phyloP scores from a whole-genome alignment of 345 rosid genomes.

The Erucastrum elatum region DNA sequence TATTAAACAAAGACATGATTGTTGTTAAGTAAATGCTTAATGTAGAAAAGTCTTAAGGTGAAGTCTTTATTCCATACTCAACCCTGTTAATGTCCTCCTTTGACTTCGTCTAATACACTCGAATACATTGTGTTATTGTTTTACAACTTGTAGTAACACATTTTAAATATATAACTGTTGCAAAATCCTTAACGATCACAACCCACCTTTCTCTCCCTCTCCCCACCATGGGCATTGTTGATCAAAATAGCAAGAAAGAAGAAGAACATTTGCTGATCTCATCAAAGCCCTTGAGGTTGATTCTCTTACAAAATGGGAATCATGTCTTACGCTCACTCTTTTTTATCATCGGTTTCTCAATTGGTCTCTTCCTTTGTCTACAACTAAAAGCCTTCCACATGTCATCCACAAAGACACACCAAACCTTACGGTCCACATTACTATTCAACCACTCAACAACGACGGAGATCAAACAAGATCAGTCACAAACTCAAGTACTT shows the following conservation, averaged over 20 bases:
- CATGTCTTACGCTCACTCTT: conserved; percentile 29
- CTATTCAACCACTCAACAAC: conserved; percentile 27
- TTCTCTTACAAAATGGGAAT: conserved; percentile 9
- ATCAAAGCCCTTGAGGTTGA: conserved; percentile 30
- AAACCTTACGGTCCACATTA: conserved; percentile 30
- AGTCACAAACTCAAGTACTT: conserved; percentile 3
- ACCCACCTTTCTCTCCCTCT: background rate
- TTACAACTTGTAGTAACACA: conserved; percentile 17
- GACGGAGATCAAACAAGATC: background rate
- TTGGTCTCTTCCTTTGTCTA: conserved; percentile 45
- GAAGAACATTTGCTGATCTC: conserved; percentile 26
- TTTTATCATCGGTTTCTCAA: conserved; percentile 45
- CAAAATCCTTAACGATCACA: conserved; percentile 16
- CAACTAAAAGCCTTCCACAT: conserved; percentile 39
- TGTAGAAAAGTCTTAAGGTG: background rate
- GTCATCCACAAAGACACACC: conserved; percentile 18
- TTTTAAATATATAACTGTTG: background rate
- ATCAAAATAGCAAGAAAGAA: conserved; percentile 23
- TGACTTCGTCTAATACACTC: conserved; percentile 21
- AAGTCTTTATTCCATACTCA: conserved; percentile 13
- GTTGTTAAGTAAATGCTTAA: too few species aligned
- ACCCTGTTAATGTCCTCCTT: background rate
- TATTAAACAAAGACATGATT: too few species aligned
- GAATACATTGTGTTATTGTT: conserved; percentile 4
- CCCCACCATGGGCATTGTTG: conserved; percentile 6